Evolutionary conservation across 768 basidiomycete genomes (phyloP), one percentile per base, ranked within the genome.

Genomic region (Lactarius pseudohatsudake): DNA sequence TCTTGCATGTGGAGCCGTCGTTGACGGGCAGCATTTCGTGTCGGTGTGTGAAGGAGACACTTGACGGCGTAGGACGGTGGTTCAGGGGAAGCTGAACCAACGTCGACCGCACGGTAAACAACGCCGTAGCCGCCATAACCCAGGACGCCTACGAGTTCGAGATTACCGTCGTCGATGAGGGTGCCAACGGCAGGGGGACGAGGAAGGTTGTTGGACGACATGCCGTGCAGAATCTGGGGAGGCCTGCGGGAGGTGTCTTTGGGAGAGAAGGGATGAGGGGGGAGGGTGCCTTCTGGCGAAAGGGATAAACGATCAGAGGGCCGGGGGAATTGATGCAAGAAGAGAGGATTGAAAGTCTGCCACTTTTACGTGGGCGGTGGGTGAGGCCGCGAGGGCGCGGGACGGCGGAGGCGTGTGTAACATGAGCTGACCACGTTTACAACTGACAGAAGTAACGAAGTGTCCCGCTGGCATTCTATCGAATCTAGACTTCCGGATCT

Each of bases 61-160:
- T 98, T 98, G 72, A 98, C 94, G 66, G 95, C 94, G 76, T 86
- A 94, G 63, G 86, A 88, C 70, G 81, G 79, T 45, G 80, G 77
- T 71, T 83, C 79, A 61, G 74, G 80, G 56, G 72, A 72, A 38
- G 38, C 18, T 15, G 70, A 61, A 63, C 70, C 74, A 15, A 79
- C 76, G 74, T 91, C 90, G 66, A 91, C 81, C 30, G 93, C 96
- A 64, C 91, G 90, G 76, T 96, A 97, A 13, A 98, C 96, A 72
- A 95, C 88, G 62, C 96, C 96, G 75, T 97, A 98, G 28, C 96
- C 96, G 15, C 96, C 96, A 40, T 91, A 86, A 41, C 96, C 96
- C 59, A 98, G 85, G 69, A 96, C 84, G 72, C 91, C 86, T 72
- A 91, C 85, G 67, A 98, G 88, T 77, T 94, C 85, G 65, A 98